A percentile compares a stretch with the other conserved stretches of the same genome.
Evolutionary conservation across 495 filamentous ascomycete species (phyloP).

Genomic region (Daldinia bambusicola): DNA sequence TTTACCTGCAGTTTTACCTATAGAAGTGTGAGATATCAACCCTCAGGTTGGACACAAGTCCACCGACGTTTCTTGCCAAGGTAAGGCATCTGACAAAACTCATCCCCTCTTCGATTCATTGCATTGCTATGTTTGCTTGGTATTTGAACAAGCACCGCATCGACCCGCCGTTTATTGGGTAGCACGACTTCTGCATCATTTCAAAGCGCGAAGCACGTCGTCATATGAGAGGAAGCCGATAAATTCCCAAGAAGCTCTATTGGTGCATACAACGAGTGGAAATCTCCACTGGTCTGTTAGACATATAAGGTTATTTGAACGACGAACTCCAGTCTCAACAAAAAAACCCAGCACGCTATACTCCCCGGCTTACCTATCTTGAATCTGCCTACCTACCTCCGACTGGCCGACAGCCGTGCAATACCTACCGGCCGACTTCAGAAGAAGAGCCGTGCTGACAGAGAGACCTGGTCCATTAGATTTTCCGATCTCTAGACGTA

Average conservation of each 20-base stretch:
- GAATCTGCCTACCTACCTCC: background rate
- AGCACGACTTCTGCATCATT: constrained; percentile 17
- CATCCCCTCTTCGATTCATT: constrained; percentile 18
- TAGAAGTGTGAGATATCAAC: constrained; percentile 31
- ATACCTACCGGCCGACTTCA: constrained; percentile 1
- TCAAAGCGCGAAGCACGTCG: constrained; percentile 15
- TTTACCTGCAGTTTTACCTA: constrained; percentile 35
- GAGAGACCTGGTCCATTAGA: constrained; percentile 19
- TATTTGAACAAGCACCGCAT: constrained; percentile 26
- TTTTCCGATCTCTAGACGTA: constrained; percentile 9
- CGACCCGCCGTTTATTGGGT: constrained; percentile 22
- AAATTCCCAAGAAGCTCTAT: constrained; percentile 1
- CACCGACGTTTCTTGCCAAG: constrained; percentile 23
- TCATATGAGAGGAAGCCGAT: constrained; percentile 22
- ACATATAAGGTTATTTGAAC: background rate
- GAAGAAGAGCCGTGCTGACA: constrained; percentile 20
- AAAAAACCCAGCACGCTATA: background rate
- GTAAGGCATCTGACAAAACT: constrained; percentile 25
- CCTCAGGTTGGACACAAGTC: constrained; percentile 34
- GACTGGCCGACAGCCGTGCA: background rate
- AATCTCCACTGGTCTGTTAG: background rate
- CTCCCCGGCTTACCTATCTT: constrained; percentile 1
- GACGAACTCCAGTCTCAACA: background rate
- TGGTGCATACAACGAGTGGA: background rate
- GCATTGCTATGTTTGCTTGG: constrained; percentile 34